These are phyloP conservation scores for Pseudogymnoascus sp. DNA, from an alignment of 2,329 filamentous ascomycete genomes.

Conservation along the genomic window DNA sequence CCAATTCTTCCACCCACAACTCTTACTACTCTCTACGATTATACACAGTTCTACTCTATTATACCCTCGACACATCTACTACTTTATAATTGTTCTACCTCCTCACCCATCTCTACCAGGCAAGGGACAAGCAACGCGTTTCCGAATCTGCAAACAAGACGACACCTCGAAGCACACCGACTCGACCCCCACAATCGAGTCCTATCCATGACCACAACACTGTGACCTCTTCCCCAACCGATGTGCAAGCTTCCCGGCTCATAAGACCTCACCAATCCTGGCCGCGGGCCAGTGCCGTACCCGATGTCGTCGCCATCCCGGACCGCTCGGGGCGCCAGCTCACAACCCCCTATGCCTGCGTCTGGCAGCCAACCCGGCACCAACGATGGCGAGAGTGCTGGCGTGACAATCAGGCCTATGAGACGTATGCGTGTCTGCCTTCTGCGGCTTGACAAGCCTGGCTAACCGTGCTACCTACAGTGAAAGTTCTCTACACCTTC, in stretches of 20 bases:
- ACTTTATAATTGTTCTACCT: background rate
- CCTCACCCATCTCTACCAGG: background rate
- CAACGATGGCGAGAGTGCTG: slow-evolving; percentile 34
- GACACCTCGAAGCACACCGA: background rate
- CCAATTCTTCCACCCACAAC: slow-evolving; percentile 4
- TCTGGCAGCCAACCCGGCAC: background rate
- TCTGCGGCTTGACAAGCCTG: background rate
- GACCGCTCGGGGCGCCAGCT: background rate
- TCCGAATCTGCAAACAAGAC: background rate
- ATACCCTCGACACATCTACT: slow-evolving; percentile 1
- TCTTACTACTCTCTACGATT: background rate
- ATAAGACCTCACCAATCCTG: background rate
- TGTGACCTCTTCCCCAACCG: background rate
- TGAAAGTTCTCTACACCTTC: slow-evolving; percentile 96
- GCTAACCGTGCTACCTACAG: slow-evolving; percentile 39
- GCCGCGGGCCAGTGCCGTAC: background rate
- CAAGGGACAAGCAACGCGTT: background rate
- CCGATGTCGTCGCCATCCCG: background rate
- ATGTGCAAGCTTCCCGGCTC: slow-evolving; percentile 1
- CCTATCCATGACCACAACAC: background rate
- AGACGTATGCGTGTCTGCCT: slow-evolving; percentile 48
- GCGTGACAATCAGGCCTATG: slow-evolving; percentile 56
- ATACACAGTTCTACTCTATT: background rate
- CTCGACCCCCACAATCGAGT: background rate
- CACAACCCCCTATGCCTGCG: background rate